Base-by-base conservation (phyloP, 495 filamentous ascomycete genomes). In the Aspergillus leporis region DNA sequence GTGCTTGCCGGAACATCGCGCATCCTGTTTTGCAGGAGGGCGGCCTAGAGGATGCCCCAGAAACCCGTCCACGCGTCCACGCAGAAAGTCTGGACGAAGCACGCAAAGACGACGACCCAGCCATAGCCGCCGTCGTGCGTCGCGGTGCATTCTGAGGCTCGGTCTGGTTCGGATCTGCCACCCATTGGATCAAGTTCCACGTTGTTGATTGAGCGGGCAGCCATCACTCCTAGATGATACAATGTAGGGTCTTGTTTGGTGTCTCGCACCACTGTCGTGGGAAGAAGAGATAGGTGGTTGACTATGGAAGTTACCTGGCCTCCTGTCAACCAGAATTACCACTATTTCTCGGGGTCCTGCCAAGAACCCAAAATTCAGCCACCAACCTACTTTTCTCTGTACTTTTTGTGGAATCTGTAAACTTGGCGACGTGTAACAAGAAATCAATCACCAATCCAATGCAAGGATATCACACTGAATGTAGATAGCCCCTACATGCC, bases 41-140 rank as follows among this genome's bases (percentile, higher is more conserved):
- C 41, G 7, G 9, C 41, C 16, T 45, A 14, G 9, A 45, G 7
- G 19, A 47, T 47, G 16, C 43, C 43, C 43, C 43, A 47, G 5
- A 19, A 47, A 4, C 43, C 19, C 1, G 43, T 47, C 43, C 43
- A 47, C 5, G 43, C 43, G 43, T 47, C 23, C 19, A 23, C 19
- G 19, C 43, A 47, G 43, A 47, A 47, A 19, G 43, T 47, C 18
- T 47, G 43, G 43, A 47, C 21, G 43, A 47, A 47, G 43, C 43
- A 47, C 3, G 19, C 18, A 23, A 47, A 47, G 43, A 47, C 43
- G 19, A 47, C 43, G 9, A 47, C 43, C 18, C 43, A 47, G 18
- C 19, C 43, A 9, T 47, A 47, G 18, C 43, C 43, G 43, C 43
- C 43, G 23, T 47, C 43, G 41, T 12, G 3, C 18, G 14, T 19